These are phyloP conservation scores for Chrysopogon serrulatus DNA, from an alignment of 176 grass and related monocot species.

Conservation along the genomic window DNA sequence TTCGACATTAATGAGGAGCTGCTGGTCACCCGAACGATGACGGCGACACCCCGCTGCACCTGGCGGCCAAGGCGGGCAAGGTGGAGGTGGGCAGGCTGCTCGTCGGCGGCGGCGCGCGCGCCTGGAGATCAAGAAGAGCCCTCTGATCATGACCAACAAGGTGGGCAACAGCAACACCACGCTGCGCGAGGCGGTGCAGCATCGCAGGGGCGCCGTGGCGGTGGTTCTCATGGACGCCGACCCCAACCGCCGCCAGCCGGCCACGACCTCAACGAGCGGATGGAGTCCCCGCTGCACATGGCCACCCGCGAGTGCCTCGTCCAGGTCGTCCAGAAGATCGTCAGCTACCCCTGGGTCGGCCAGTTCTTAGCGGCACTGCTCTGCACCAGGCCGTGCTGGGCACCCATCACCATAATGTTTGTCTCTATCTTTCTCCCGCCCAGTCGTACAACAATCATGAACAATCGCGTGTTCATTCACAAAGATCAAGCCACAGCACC, in stretches of 20 bases:
- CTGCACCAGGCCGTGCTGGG: slow-evolving; percentile 64
- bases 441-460: neutral
- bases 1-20: neutral
- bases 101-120: neutral
- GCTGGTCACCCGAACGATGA: slow-evolving; percentile 31
- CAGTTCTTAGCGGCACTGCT: slow-evolving; percentile 29
- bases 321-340: slow-evolving; percentile 36
- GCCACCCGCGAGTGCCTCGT: slow-evolving; percentile 52
- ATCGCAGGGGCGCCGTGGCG: slow-evolving; percentile 26
- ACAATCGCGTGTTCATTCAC: too few relatives aligned
- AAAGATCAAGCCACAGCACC: too few relatives aligned
- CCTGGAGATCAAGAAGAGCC: neutral
- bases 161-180: slow-evolving; percentile 43
- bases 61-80: slow-evolving; percentile 42
- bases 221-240: slow-evolving; percentile 34
- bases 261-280: slow-evolving; percentile 35
- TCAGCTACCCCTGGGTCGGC: slow-evolving; percentile 36
- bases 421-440: neutral
- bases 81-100: slow-evolving; percentile 8
- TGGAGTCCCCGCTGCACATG: too few relatives aligned
- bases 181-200: slow-evolving; percentile 51
- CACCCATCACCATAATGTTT: slow-evolving; percentile 51
- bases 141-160: slow-evolving; percentile 14
- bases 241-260: slow-evolving; percentile 12
- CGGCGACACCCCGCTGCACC: slow-evolving; percentile 59